Evolutionary conservation across 345 rosid species (phyloP).

Genomic region (Streptanthus diversifolius): DNA sequence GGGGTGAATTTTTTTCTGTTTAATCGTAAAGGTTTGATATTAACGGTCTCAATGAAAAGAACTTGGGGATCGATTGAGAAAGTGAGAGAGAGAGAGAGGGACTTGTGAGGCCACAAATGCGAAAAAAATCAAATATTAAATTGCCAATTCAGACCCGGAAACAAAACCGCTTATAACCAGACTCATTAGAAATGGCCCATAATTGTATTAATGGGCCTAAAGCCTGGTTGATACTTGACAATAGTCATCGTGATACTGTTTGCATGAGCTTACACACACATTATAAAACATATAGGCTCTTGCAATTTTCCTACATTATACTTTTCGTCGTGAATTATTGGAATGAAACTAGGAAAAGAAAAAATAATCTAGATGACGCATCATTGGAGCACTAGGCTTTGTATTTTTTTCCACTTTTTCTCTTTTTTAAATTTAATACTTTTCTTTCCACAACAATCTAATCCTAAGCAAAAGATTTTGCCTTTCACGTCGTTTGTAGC

Average conservation of each 20-base stretch:
- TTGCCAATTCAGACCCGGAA: background rate
- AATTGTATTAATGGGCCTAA: slow-evolving; percentile 5
- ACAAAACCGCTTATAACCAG: background rate
- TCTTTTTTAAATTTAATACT: background rate
- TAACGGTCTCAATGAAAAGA: background rate
- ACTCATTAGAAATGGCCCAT: background rate
- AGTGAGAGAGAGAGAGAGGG: background rate
- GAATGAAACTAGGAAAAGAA: slow-evolving; percentile 1
- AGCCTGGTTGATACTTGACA: background rate
- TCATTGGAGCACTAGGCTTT: slow-evolving; percentile 20
- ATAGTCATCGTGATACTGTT: background rate
- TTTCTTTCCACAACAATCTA: slow-evolving; percentile 19
- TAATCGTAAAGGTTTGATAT: slow-evolving; percentile 11
- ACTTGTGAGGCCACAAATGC: background rate
- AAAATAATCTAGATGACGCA: background rate
- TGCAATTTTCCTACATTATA: background rate
- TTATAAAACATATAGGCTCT: background rate
- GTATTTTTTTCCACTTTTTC: background rate
- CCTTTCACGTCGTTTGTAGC: slow-evolving; percentile 19
- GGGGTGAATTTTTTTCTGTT: background rate
- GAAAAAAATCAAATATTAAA: background rate
- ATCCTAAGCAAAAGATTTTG: slow-evolving; percentile 22
- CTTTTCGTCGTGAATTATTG: slow-evolving; percentile 10
- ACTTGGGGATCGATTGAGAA: slow-evolving; percentile 3
- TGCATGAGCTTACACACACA: background rate